Conservation (phyloP, 176 grass and related monocot genomes). For the Carex pumila region DNA sequence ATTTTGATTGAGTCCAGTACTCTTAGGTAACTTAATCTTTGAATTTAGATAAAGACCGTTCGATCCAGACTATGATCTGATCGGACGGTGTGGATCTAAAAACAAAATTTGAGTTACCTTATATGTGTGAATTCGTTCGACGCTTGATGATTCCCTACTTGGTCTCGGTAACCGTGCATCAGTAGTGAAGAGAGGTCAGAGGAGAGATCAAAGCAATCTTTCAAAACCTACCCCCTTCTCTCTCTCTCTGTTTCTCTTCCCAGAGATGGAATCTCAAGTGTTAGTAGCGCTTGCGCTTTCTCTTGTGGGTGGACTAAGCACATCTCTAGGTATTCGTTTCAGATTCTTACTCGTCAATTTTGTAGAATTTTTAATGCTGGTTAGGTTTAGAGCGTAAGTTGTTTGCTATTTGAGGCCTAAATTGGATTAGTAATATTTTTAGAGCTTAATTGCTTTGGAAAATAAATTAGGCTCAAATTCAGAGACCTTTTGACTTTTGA, state of each 20-base stretch:
- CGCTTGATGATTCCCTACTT: neutral
- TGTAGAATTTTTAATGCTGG: neutral
- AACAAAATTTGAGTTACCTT: no score
- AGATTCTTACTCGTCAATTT: neutral
- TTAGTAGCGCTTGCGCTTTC: slow-evolving; percentile 74
- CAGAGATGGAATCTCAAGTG: slow-evolving; percentile 52
- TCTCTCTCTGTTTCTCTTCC: neutral
- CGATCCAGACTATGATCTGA: no score
- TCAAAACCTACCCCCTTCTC: neutral
- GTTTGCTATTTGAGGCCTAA: neutral
- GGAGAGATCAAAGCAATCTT: neutral
- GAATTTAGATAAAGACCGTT: no score
- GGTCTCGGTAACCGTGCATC: neutral
- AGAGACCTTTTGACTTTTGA: neutral
- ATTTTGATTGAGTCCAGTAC: no score
- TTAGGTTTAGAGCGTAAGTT: neutral
- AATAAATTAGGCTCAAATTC: neutral
- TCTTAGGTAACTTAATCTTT: no score
- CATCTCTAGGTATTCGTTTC: slow-evolving; percentile 50
- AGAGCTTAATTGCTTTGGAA: neutral
- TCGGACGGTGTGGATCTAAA: no score
- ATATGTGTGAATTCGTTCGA: neutral
- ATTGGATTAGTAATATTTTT: neutral
- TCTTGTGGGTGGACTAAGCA: slow-evolving; percentile 79
- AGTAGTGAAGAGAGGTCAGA: slow-evolving; percentile 3